Percentiles rank a stretch among this genome's conserved stretches.
Evolutionary conservation across 1,139 yeast species (phyloP).

Genomic region (Geotrichum bryndzae): DNA sequence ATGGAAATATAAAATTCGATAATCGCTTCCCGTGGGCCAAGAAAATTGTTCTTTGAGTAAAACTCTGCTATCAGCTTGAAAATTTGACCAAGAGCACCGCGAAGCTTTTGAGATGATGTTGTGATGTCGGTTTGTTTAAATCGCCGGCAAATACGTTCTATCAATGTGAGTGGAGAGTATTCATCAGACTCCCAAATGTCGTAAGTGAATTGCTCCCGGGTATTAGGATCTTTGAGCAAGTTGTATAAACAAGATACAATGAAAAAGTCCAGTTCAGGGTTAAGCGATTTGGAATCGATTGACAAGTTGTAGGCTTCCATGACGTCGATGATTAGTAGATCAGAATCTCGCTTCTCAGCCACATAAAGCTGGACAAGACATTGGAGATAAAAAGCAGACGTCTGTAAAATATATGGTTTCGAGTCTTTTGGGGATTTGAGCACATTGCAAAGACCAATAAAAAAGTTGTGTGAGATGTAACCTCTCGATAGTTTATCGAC

Average conservation of each 20-base stretch:
- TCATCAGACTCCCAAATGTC: conserved; percentile 47
- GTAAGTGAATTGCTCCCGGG: conserved; percentile 27
- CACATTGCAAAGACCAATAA: conserved; percentile 37
- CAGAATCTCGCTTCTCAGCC: conserved; percentile 17
- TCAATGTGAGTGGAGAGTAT: conserved; percentile 40
- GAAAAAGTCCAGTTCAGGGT: conserved; percentile 19
- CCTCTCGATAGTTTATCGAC: conserved; percentile 37
- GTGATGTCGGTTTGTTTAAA: neutral
- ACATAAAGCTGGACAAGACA: conserved; percentile 21
- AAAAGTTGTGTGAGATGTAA: conserved; percentile 36
- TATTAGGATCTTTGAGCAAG: conserved; percentile 23
- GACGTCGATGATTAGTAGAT: conserved; percentile 27
- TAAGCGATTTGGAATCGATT: conserved; percentile 29
- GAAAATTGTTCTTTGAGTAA: conserved; percentile 26
- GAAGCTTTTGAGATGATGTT: conserved; percentile 19
- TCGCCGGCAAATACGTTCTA: conserved; percentile 17
- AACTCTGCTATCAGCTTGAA: conserved; percentile 22
- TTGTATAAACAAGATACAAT: conserved; percentile 22
- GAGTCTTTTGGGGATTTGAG: conserved; percentile 23
- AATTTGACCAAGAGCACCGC: conserved; percentile 2
- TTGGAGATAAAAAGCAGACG: conserved; percentile 37
- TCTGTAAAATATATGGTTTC: neutral
- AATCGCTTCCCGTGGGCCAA: conserved; percentile 44
- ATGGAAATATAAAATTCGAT: conserved; percentile 42
- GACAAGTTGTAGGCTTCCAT: conserved; percentile 28